phyloP scores from a whole-genome alignment of 495 filamentous ascomycete species.

The Tuber brumale region DNA sequence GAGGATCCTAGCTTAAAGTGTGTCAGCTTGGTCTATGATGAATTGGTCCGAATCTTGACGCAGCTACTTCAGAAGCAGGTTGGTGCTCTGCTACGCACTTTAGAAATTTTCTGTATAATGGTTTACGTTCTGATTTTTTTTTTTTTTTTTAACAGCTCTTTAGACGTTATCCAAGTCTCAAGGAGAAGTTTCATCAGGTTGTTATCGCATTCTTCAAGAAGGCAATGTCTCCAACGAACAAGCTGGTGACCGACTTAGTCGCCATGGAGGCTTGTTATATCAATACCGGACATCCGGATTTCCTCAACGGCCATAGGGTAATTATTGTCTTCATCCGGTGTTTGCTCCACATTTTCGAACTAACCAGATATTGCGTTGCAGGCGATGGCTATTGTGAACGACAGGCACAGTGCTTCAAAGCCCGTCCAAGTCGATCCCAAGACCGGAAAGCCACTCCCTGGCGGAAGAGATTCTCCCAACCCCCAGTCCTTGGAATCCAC shows the following conservation, averaged over 20 bases:
- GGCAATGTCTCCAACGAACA: constrained; percentile 93
- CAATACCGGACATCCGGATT: constrained; percentile 98
- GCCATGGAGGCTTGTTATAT: constrained; percentile 94
- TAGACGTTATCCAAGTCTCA: constrained; percentile 82
- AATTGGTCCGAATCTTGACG: constrained; percentile 89
- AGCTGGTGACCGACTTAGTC: constrained; percentile 88
- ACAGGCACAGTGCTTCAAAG: constrained; percentile 69
- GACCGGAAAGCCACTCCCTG: constrained; percentile 87
- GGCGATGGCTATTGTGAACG: constrained; percentile 97
- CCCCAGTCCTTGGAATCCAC: constrained; percentile 50
- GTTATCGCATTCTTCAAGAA: constrained; percentile 97
- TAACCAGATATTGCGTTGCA: constrained; percentile 40
- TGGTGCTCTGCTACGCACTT: constrained; percentile 7
- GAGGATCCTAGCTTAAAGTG: constrained; percentile 97
- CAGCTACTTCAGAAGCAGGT: constrained; percentile 76
- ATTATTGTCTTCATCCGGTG: constrained; percentile 27
- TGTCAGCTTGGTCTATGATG: constrained; percentile 93
- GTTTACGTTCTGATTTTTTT: constrained; percentile 6
- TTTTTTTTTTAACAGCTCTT: constrained; percentile 51
- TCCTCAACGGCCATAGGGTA: constrained; percentile 87
- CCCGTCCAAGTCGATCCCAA: constrained; percentile 98
- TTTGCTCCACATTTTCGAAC: not conserved
- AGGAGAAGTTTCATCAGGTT: constrained; percentile 95
- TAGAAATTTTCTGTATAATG: not conserved
- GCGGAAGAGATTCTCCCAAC: constrained; percentile 60